These are phyloP conservation scores for Mycena galopus DNA, from an alignment of 768 basidiomycete genomes.

Conservation along the genomic window DNA sequence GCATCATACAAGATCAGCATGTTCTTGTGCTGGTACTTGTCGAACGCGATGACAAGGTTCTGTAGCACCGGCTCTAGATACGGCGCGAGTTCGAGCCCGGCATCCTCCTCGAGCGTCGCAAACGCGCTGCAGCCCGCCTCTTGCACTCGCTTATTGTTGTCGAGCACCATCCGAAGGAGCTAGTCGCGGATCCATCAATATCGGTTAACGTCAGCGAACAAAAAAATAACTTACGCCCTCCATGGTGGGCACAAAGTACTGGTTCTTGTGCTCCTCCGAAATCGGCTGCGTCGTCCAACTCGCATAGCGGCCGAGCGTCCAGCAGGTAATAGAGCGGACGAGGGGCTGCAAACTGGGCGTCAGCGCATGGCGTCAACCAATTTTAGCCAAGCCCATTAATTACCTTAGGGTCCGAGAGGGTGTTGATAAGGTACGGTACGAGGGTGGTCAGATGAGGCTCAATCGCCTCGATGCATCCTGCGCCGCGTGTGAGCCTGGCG, in stretches of 20 bases:
- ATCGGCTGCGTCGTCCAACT: constrained; percentile 94
- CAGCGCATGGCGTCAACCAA: background rate
- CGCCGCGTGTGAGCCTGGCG: constrained; percentile 21
- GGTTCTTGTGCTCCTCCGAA: constrained; percentile 88
- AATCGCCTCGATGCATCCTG: constrained; percentile 96
- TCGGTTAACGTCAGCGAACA: background rate
- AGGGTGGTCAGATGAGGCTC: constrained; percentile 95
- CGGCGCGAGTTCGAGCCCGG: constrained; percentile 88
- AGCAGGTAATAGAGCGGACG: constrained; percentile 97
- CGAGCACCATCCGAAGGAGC: constrained; percentile 97
- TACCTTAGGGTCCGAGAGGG: constrained; percentile 93
- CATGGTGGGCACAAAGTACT: constrained; percentile 97
- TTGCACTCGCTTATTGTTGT: constrained; percentile 98
- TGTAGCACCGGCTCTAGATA: constrained; percentile 95
- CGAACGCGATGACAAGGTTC: constrained; percentile 95
- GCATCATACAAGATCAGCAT: constrained; percentile 98
- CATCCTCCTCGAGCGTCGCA: constrained; percentile 98
- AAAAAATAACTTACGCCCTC: constrained; percentile 78
- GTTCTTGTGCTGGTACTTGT: constrained; percentile 99
- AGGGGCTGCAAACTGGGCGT: constrained; percentile 66
- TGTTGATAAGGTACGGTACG: constrained; percentile 92
- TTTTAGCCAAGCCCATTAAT: constrained; percentile 26
- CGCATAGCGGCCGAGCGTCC: constrained; percentile 99
- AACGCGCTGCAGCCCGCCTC: constrained; percentile 99
- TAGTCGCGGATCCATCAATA: constrained; percentile 46